phyloP scores from a whole-genome alignment of 305 asterid species.

The Solanum hybrid region DNA sequence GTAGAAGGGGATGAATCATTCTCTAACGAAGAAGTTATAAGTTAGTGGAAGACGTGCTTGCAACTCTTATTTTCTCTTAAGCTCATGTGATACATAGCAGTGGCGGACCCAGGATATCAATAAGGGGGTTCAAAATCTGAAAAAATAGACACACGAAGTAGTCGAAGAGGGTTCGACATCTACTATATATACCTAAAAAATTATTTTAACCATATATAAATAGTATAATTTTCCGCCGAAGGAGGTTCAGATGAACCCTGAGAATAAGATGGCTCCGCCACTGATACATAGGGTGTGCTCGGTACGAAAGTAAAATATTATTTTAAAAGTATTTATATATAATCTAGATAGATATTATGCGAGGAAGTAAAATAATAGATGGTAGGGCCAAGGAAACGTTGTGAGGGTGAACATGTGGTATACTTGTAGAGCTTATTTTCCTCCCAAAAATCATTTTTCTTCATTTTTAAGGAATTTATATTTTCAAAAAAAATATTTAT shows the following conservation, averaged over 20 bases:
- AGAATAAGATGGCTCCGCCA: too few relatives aligned
- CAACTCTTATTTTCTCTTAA: neutral
- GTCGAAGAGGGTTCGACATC: too few relatives aligned
- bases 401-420: neutral
- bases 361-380: neutral
- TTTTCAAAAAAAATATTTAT: neutral
- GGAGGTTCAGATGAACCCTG: too few relatives aligned
- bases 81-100: too few relatives aligned
- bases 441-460: neutral
- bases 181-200: too few relatives aligned
- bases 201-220: too few relatives aligned
- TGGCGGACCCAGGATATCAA: too few relatives aligned
- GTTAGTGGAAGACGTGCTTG: conserved; percentile 8
- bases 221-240: too few relatives aligned
- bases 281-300: too few relatives aligned
- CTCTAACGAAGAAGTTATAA: neutral
- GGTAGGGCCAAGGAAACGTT: neutral
- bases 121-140: too few relatives aligned
- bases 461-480: neutral
- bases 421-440: neutral
- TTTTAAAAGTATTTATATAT: neutral
- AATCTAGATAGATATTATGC: neutral
- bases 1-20: neutral
- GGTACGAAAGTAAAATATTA: too few relatives aligned
- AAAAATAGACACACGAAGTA: too few relatives aligned